A percentile compares a stretch with the other conserved stretches of the same genome.
Conservation (phyloP, 441 rosid species). For the Capsella rubella region DNA sequence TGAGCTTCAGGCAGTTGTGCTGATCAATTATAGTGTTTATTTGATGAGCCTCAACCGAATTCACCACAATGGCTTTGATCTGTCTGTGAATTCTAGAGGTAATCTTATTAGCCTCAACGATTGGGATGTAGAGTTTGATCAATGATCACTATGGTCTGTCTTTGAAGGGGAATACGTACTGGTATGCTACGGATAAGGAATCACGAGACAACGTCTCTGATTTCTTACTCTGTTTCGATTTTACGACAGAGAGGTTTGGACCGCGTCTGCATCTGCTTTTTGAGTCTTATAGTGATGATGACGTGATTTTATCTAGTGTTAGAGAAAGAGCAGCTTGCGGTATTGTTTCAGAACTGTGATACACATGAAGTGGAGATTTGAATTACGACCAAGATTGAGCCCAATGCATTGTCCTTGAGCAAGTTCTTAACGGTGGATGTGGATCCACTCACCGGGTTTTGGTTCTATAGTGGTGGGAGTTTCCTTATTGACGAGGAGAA, state of each 20-base stretch:
- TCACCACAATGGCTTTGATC: neutral
- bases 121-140: neutral
- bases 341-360: neutral
- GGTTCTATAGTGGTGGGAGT: neutral
- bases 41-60: neutral
- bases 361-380: neutral
- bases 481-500: neutral
- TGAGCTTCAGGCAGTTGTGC: neutral
- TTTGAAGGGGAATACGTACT: neutral
- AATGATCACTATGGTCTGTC: neutral
- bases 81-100: neutral
- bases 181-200: neutral
- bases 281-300: neutral
- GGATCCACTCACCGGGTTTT: neutral
- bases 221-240: neutral
- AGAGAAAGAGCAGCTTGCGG: constrained; percentile 27
- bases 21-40: neutral
- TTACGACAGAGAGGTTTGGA: neutral
- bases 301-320: neutral
- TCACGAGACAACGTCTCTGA: neutral
- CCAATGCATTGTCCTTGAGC: neutral
- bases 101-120: neutral
- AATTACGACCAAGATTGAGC: neutral
- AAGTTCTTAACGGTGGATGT: neutral
- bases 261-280: neutral